phyloP scores from a whole-genome alignment of 2,329 filamentous ascomycete species.

The Xylogone sp. region DNA sequence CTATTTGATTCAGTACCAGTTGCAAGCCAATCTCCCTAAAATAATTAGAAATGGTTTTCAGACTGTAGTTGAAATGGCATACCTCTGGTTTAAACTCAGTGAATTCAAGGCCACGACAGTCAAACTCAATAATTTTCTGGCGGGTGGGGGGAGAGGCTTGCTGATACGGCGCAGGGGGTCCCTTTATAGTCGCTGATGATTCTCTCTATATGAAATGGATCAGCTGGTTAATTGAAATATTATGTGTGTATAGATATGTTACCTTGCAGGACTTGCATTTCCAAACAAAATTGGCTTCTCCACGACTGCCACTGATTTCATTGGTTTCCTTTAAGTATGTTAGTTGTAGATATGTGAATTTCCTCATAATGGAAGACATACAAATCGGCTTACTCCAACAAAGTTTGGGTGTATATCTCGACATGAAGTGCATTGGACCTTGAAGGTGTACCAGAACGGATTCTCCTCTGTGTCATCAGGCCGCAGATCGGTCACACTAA shows the following conservation, averaged over 20 bases:
- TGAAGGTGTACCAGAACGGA: slow-evolving; percentile 97
- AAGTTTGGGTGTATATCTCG: slow-evolving; percentile 85
- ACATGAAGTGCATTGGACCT: slow-evolving; percentile 97
- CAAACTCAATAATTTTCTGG: slow-evolving; percentile 82
- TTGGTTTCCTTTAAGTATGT: slow-evolving; percentile 66
- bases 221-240: too few relatives aligned
- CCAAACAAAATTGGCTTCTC: slow-evolving; percentile 99
- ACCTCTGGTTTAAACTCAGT: slow-evolving; percentile 88
- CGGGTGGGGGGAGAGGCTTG: slow-evolving; percentile 68
- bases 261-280: slow-evolving; percentile 96
- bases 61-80: slow-evolving; percentile 24
- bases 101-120: slow-evolving; percentile 93
- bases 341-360: neutral
- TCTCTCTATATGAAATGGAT: slow-evolving; percentile 54
- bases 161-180: slow-evolving; percentile 67
- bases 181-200: slow-evolving; percentile 80
- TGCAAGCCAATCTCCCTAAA: slow-evolving; percentile 82
- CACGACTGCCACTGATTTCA: slow-evolving; percentile 87
- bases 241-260: neutral
- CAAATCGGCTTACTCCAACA: slow-evolving; percentile 84
- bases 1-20: slow-evolving; percentile 77
- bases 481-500: slow-evolving; percentile 83
- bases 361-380: slow-evolving; percentile 32
- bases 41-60: slow-evolving; percentile 1
- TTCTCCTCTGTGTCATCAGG: slow-evolving; percentile 76